phyloP scores from a whole-genome alignment of 2,329 filamentous ascomycete species.

The Paecilomyces niveus region DNA sequence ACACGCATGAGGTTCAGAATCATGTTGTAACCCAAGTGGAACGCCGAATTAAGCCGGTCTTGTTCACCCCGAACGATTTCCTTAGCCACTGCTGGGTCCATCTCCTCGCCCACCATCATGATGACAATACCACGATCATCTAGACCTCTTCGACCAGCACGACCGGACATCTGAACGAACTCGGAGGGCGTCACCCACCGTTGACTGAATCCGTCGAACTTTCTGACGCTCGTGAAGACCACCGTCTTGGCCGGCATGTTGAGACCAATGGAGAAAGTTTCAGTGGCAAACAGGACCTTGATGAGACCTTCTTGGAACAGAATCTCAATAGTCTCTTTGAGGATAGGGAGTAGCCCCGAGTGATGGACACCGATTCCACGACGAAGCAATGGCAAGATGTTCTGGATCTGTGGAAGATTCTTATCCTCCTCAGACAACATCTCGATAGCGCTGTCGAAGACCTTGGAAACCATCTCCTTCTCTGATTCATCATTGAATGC shows the following conservation, averaged over 20 bases:
- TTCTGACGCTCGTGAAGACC: conserved; percentile 94
- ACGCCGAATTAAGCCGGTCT: conserved; percentile 94
- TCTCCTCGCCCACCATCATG: conserved; percentile 98
- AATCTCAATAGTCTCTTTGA: conserved; percentile 99
- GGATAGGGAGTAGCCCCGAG: conserved; percentile 84
- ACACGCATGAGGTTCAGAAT: conserved; percentile 92
- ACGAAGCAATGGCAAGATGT: conserved; percentile 80
- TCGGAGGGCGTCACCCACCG: conserved; percentile 89
- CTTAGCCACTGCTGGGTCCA: conserved; percentile 90
- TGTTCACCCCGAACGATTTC: conserved; percentile 94
- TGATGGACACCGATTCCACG: conserved; percentile 96
- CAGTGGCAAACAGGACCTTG: conserved; percentile 95
- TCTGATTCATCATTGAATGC: conserved; percentile 96
- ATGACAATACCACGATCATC: conserved; percentile 98
- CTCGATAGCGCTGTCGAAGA: conserved; percentile 89
- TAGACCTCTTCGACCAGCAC: conserved; percentile 91
- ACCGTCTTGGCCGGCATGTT: conserved; percentile 99
- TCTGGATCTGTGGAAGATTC: conserved; percentile 77
- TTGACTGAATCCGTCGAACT: conserved; percentile 77
- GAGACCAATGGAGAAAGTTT: conserved; percentile 95
- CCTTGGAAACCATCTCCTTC: conserved; percentile 86
- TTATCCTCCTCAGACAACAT: conserved; percentile 89
- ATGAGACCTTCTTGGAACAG: conserved; percentile 96
- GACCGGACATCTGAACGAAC: conserved; percentile 98
- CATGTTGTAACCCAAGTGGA: conserved; percentile 99